Base-by-base conservation (phyloP, 352 stramenopile species). In the Phytophthora pluvialis region DNA sequence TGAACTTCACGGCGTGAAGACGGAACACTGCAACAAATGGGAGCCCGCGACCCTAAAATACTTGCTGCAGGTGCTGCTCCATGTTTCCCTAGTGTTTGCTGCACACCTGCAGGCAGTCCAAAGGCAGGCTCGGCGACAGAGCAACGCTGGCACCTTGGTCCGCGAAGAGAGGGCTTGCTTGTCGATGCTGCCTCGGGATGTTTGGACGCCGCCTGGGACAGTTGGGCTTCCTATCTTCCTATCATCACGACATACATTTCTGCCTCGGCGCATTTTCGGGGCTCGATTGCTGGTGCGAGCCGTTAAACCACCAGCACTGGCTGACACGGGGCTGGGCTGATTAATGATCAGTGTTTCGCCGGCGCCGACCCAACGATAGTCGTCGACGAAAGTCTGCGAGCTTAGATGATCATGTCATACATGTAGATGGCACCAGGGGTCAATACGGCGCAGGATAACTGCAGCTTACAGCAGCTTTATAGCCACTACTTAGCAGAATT, bases 201-300 rank as follows among this genome's bases (percentile, higher is more conserved):
- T 57, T 67, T 61, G 43, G 50, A 61, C 44, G 50, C 49, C 31
- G 31, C 15, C 9, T 62, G 50, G 26, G 43, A 45, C 51, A 57
- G 45, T 63, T n/a, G 38, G 21, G 60, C 45, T 63, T 63, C 52
- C 44, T 54, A 35, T 40, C 59, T 50, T 54, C 42, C 42, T 57
- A 25, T 48, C 43, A 49, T 64, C 62, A 65, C 54, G 47, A 54
- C 62, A 70, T 65, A 36, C 42, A 45, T 28, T 67, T 45, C 46
- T 70, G 54, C 47, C 62, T 65, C 47, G 25, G 61, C 61, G 61
- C 61, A 60, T 64, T 70, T 64, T 70, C 46, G 35, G 60, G 45
- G 21, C 29, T 44, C 52, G 61, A 63, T 31, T 38, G 38, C 32
- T 39, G 11, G 28, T 38, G 39, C 26, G 42, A 38, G 18, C 28